Base-by-base conservation (phyloP, 257 asterid genomes). In the Marsdenia floribunda region DNA sequence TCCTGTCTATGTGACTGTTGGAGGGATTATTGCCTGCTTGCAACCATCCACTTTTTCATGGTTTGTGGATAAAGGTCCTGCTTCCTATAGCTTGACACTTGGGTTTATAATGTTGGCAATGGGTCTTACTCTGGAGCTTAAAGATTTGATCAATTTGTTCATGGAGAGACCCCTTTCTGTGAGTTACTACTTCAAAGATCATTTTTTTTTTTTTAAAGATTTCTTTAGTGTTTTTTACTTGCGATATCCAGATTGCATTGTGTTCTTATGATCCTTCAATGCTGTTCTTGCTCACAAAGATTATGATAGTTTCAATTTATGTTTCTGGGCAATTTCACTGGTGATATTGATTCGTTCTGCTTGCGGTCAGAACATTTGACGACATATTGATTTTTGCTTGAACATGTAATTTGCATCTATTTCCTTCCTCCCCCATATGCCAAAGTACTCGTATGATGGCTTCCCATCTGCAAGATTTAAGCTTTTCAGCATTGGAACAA, bases 121-220 rank as follows among this genome's bases (percentile, higher is more conserved):
- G 98, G 98, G 98, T 67, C 82, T 93, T 59, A 93, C 97, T 19
- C 78, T 93, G 90, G 97, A 93, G 87, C 81, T 93, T 73, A 86
- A 87, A 69, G 96, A 93, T 70, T 83, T 93, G 92, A 68, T 86
- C 81, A 73, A 80, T 71, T 79, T 92, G 72, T 86, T 92, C 84
- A 73, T 82, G 85, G 88, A 81, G 67, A 76, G 80, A 71, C 85
- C 87, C 69, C 38, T 85, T 78, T 75, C 96, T 75, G 96, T 91
- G 83, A 93, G 98, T 81, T 70, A 44, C 12, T 37, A 33, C 42
- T 57, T 59, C n/a, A 4, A 1, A 18, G 16, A 38, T 77, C n/a
- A 7, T 3, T 35, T 33, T 64, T 44, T 10, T 40, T 40, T 4
- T 5, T 40, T 40, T 38, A 65, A 33, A 4, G n/a, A 42, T 72